Percentiles rank a stretch among this genome's conserved stretches.
Conservation (phyloP, 768 basidiomycete genomes). For the Phanerochaete sordida region DNA sequence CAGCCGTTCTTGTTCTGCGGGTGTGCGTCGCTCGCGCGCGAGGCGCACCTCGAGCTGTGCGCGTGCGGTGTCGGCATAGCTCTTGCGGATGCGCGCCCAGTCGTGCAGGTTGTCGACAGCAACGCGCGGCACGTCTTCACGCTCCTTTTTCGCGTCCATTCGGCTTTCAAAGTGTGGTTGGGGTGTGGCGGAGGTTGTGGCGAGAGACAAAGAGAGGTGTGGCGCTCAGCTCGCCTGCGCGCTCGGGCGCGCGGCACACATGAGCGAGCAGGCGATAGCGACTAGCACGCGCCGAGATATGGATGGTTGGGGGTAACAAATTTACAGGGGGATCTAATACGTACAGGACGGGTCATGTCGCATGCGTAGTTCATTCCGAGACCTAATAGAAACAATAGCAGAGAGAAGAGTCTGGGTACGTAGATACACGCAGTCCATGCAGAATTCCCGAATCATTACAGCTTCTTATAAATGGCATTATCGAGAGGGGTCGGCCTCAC, state of each 20-base stretch:
- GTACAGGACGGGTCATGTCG: not conserved
- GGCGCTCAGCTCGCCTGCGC: not conserved
- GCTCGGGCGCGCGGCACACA: not conserved
- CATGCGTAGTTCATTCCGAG: not conserved
- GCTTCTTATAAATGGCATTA: not conserved
- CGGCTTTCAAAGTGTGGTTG: not conserved
- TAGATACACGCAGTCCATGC: not conserved
- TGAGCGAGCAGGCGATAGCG: not conserved
- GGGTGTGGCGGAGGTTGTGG: not conserved
- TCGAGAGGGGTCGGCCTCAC: not conserved
- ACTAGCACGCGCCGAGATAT: too few species aligned
- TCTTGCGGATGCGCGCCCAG: conserved; percentile 59
- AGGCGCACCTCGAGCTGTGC: conserved; percentile 42
- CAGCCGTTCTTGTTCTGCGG: conserved; percentile 43
- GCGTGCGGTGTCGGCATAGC: conserved; percentile 46
- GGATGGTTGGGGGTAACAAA: not conserved
- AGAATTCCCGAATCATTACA: not conserved
- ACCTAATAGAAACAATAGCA: not conserved
- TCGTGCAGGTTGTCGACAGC: conserved; percentile 64
- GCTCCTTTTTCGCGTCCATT: conserved; percentile 29
- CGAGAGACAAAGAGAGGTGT: not conserved
- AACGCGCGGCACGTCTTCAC: conserved; percentile 47
- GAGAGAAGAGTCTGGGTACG: not conserved
- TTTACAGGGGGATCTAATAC: not conserved
- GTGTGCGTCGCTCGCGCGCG: conserved; percentile 28